A percentile compares a stretch with the other conserved stretches of the same genome.
These are phyloP conservation scores for Myxozyma nipponensis DNA, from an alignment of 805 yeast genomes.

Conservation along the genomic window DNA sequence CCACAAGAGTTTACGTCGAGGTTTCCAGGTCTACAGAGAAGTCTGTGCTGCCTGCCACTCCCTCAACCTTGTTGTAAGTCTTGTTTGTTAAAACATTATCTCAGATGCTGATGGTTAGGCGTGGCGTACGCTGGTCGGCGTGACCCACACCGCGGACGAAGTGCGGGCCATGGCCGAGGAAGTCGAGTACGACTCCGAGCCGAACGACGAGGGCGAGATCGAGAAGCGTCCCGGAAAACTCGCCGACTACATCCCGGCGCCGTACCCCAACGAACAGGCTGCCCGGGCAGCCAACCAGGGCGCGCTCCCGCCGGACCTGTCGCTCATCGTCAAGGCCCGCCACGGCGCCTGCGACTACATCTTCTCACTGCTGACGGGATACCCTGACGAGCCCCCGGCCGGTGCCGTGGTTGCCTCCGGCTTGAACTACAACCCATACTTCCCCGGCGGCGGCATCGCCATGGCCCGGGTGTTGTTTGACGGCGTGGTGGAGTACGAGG, in stretches of 20 bases:
- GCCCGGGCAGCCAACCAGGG: conserved; percentile 99
- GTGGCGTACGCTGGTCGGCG: conserved; percentile 98
- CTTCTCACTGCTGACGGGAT: conserved; percentile 92
- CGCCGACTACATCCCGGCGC: conserved; percentile 91
- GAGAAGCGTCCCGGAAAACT: conserved; percentile 97
- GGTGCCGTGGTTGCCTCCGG: conserved; percentile 93
- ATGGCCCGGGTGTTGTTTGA: conserved; percentile 98
- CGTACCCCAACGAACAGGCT: conserved; percentile 97
- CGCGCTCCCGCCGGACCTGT: conserved; percentile 96
- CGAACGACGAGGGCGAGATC: conserved; percentile 94
- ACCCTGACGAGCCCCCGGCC: conserved; percentile 98
- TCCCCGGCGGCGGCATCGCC: conserved; percentile 99
- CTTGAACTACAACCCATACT: conserved; percentile 96
- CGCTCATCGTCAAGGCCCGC: conserved; percentile 96
- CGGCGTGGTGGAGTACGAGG: conserved; percentile 96
- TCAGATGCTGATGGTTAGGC: conserved; percentile 45
- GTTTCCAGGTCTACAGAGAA: conserved; percentile 97
- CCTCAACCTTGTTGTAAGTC: conserved; percentile 83
- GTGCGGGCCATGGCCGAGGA: conserved; percentile 92
- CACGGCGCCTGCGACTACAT: conserved; percentile 97
- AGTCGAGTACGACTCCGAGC: conserved; percentile 95
- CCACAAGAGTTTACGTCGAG: conserved; percentile 72
- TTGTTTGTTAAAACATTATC: conserved; percentile 5
- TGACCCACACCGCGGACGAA: conserved; percentile 85
- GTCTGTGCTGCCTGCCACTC: conserved; percentile 99